A percentile compares a stretch with the other conserved stretches of the same genome.
Evolutionary conservation across 1,139 yeast species (phyloP).

Genomic region (Pneumocystis murina): DNA sequence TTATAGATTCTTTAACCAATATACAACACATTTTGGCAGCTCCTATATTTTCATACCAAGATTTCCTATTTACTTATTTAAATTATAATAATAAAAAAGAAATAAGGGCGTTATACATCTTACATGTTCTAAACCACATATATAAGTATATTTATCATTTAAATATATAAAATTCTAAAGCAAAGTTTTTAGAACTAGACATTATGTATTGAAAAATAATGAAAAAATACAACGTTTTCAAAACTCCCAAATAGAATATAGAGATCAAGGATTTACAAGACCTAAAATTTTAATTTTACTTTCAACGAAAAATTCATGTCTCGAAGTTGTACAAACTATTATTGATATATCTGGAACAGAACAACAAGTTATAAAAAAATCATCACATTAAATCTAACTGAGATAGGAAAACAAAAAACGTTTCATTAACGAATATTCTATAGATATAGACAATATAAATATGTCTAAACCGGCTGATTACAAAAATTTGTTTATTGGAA

Average conservation of each 20-base stretch:
- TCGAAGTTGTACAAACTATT: conserved; percentile 49
- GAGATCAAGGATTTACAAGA: conserved; percentile 92
- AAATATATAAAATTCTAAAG: neutral
- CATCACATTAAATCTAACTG: neutral
- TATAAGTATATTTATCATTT: conserved; percentile 21
- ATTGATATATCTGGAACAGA: conserved; percentile 50
- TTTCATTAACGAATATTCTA: conserved; percentile 54
- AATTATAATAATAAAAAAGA: conserved; percentile 30
- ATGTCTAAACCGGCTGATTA: conserved; percentile 68
- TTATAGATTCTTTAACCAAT: conserved; percentile 21
- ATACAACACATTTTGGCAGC: conserved; percentile 35
- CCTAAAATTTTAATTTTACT: conserved; percentile 72
- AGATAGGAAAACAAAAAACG: conserved; percentile 60
- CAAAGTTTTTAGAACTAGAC: conserved; percentile 48
- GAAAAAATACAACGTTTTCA: conserved; percentile 34
- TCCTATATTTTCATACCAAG: conserved; percentile 60
- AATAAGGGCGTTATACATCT: conserved; percentile 47
- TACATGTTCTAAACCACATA: conserved; percentile 72
- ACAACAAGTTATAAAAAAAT: conserved; percentile 25
- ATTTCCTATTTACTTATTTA: conserved; percentile 50
- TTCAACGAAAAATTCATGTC: conserved; percentile 74
- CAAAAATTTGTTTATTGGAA: conserved; percentile 65
- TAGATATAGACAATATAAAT: conserved; percentile 24
- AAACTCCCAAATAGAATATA: conserved; percentile 35
- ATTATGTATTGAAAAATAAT: conserved; percentile 60